These are phyloP conservation scores for Mycena pura DNA, from an alignment of 768 basidiomycete species.

Conservation along the genomic window DNA sequence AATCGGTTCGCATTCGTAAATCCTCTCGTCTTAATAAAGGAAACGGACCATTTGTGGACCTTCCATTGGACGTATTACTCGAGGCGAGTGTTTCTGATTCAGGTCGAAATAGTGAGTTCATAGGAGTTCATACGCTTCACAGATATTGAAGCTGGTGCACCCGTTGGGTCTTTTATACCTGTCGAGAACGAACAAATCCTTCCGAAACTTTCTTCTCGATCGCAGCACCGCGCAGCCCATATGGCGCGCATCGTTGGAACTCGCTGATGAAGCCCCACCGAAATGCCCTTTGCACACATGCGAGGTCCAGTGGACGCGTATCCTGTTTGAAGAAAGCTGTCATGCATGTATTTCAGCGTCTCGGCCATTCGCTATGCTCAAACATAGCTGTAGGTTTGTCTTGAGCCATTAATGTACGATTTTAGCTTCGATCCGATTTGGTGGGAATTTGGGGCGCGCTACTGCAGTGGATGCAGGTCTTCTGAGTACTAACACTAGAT, in stretches of 20 bases:
- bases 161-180: slow-evolving; percentile 8
- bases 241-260: slow-evolving; percentile 9
- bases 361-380: not conserved
- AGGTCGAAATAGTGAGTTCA: no score
- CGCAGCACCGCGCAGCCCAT: not conserved
- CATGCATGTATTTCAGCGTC: not conserved
- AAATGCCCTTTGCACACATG: not conserved
- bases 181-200: slow-evolving; percentile 5
- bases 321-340: slow-evolving; percentile 7
- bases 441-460: slow-evolving; percentile 18
- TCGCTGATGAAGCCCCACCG: not conserved
- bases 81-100: slow-evolving; percentile 8
- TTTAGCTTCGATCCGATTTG: slow-evolving; percentile 13
- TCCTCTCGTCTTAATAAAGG: not conserved
- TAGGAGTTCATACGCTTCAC: not conserved
- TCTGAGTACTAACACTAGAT: not conserved
- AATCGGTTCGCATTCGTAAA: not conserved
- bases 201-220: slow-evolving; percentile 5
- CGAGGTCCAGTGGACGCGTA: slow-evolving; percentile 10
- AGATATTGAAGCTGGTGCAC: slow-evolving; percentile 9
- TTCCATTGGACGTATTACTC: slow-evolving; percentile 11
- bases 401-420: slow-evolving; percentile 8
- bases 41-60: not conserved
- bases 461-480: slow-evolving; percentile 4
- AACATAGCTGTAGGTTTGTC: not conserved